Conservation (phyloP, 2,329 filamentous ascomycete species). For the Fusarium mexicanum region DNA sequence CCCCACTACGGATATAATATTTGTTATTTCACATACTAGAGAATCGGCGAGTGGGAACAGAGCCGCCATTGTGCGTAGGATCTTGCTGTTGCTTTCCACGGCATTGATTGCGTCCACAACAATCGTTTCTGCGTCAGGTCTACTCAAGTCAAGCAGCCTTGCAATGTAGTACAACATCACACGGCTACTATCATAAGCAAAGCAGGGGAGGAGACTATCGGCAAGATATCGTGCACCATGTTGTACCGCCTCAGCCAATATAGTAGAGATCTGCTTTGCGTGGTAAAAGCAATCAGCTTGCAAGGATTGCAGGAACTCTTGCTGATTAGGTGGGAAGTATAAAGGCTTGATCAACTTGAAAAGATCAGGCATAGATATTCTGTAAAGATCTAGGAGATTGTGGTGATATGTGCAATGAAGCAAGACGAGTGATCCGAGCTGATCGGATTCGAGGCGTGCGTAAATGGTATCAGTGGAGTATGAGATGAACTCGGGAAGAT, state of each 20-base stretch:
- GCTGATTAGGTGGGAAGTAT: slow-evolving; percentile 52
- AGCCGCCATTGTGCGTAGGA: slow-evolving; percentile 50
- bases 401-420: slow-evolving; percentile 60
- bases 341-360: slow-evolving; percentile 56
- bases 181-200: slow-evolving; percentile 58
- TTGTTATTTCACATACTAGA: slow-evolving; percentile 44
- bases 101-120: slow-evolving; percentile 52
- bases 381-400: slow-evolving; percentile 57
- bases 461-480: slow-evolving; percentile 57
- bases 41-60: slow-evolving; percentile 53
- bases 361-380: slow-evolving; percentile 56
- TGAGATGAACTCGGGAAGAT: slow-evolving; percentile 55
- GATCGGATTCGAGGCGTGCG: slow-evolving; percentile 57
- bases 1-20: too few species aligned
- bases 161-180: slow-evolving; percentile 61
- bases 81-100: slow-evolving; percentile 52
- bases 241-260: slow-evolving; percentile 52
- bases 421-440: slow-evolving; percentile 56
- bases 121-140: slow-evolving; percentile 48
- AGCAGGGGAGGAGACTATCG: slow-evolving; percentile 57
- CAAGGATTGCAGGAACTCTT: slow-evolving; percentile 49
- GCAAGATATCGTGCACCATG: slow-evolving; percentile 54
- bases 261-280: slow-evolving; percentile 51
- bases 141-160: slow-evolving; percentile 51
- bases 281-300: slow-evolving; percentile 53